A percentile compares a stretch with the other conserved stretches of the same genome.
Evolutionary conservation across 176 grass and related monocot genomes (phyloP).

Genomic region (Eleusine indica): DNA sequence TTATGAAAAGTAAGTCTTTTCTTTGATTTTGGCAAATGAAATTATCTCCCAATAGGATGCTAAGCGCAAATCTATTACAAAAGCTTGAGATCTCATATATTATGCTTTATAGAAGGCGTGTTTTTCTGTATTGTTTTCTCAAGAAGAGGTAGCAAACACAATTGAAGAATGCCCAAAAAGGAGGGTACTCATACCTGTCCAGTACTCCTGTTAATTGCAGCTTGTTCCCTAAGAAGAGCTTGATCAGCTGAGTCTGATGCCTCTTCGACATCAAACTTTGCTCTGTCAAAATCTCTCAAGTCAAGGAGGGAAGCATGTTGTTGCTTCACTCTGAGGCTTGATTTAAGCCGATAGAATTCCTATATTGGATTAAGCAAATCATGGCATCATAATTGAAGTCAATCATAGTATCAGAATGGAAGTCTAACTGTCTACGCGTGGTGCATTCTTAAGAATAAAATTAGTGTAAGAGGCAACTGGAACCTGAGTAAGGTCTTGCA

Average conservation of each 20-base stretch:
- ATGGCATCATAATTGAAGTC: neutral
- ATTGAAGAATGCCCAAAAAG: conserved; percentile 13
- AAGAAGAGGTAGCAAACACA: neutral
- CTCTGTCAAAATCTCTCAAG: conserved; percentile 94
- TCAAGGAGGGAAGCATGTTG: conserved; percentile 96
- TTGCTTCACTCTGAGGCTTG: conserved; percentile 85
- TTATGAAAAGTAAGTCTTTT: neutral
- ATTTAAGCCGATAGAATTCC: conserved; percentile 94
- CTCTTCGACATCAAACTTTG: conserved; percentile 81
- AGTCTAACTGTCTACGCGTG: neutral
- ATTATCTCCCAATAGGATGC: conserved; percentile 9
- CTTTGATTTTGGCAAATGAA: conserved; percentile 5
- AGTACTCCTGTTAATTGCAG: conserved; percentile 69
- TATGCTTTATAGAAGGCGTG: neutral
- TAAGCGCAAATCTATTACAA: neutral
- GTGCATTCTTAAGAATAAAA: neutral
- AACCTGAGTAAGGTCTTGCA: conserved; percentile 97
- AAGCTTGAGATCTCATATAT: conserved; percentile 12
- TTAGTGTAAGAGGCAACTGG: conserved; percentile 22
- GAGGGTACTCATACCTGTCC: conserved; percentile 70
- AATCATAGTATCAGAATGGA: conserved; percentile 5
- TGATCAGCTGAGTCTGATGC: conserved; percentile 57
- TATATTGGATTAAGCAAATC: conserved; percentile 31
- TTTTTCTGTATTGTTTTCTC: neutral
- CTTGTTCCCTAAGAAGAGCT: conserved; percentile 92